Base-by-base conservation (phyloP, 768 basidiomycete species). In the Mycena leptocephala region DNA sequence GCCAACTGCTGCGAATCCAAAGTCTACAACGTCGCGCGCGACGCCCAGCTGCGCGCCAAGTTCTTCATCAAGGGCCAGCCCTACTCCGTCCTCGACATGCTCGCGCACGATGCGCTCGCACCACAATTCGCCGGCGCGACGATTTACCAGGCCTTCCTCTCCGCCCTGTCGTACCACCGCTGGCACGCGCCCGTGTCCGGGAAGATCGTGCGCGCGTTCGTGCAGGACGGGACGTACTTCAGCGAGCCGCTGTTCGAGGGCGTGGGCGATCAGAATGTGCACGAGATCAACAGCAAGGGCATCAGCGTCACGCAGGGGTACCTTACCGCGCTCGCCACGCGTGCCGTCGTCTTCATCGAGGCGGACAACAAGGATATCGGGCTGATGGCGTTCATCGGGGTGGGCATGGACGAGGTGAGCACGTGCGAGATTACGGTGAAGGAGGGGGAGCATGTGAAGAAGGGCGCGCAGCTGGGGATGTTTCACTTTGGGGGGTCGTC, bases 381-480 rank as follows among this genome's bases (percentile, higher is more conserved):
- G 2, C 75, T 93, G 55, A 86, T 93, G 87, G 89, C 87, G 61
- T 90, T 93, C 81, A 83, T 93, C 7, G 90, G 82, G 0, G 87
- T 93, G 13, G 93, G 93, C 0, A 92, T 94, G 87, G 85, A 86
- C 0, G 92, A 94, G 81, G 87, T 93, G 1, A 93, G 91, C 35
- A 93, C 91, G 22, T 91, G 89, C 74, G 87, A 89, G 75, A 79
- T 88, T 24, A 88, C 83, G 0, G 92, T 93, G 24, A 82, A 82
- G 79, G 84, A 80, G 20, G 89, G 90, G 0, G 80, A 92, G 35
- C 74, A 73, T 48, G 81, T 93, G 28, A 83, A 82, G 67, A 89
- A 89, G 76, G 92, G 51, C 24, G 51, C 24, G 24, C 51, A 53
- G 51, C 24, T 53, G 24, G 26, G 51, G 8, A 53, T 53, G 51